Evolutionary conservation across 768 basidiomycete species (phyloP).

Genomic region (Amanita pseudoporphyria): DNA sequence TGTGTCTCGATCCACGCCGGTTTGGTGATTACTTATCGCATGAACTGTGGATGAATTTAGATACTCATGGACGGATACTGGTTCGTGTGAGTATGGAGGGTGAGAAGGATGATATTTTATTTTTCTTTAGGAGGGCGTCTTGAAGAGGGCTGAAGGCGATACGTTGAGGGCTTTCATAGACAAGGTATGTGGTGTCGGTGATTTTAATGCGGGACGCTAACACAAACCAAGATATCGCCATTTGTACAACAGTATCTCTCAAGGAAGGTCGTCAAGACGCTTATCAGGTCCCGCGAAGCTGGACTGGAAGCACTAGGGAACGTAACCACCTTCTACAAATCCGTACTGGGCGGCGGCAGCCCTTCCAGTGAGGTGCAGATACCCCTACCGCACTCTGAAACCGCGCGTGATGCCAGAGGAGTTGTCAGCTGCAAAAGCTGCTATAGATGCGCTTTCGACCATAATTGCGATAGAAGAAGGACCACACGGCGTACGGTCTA

Average conservation of each 20-base stretch:
- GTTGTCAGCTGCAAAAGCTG: slow-evolving; percentile 81
- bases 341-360: slow-evolving; percentile 49
- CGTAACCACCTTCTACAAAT: slow-evolving; percentile 72
- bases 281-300: slow-evolving; percentile 51
- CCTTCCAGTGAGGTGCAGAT: slow-evolving; percentile 63
- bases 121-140: slow-evolving; percentile 91
- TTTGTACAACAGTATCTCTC: slow-evolving; percentile 86
- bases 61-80: slow-evolving; percentile 76
- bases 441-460: too few relatives aligned
- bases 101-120: slow-evolving; percentile 96
- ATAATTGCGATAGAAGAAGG: too few relatives aligned
- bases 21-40: slow-evolving; percentile 86
- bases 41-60: slow-evolving; percentile 88
- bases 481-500: too few relatives aligned
- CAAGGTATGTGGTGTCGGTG: slow-evolving; percentile 50
- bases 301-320: slow-evolving; percentile 73
- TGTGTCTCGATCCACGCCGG: slow-evolving; percentile 83
- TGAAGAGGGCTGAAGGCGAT: slow-evolving; percentile 90
- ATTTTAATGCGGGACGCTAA: background rate
- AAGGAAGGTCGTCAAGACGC: slow-evolving; percentile 59
- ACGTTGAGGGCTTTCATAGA: slow-evolving; percentile 96
- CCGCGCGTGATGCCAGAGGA: slow-evolving; percentile 71
- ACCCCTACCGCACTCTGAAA: slow-evolving; percentile 64
- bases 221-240: slow-evolving; percentile 70
- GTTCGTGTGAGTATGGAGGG: slow-evolving; percentile 96